Conservation (phyloP, 306 rosid genomes). For the Malus sieversii region DNA sequence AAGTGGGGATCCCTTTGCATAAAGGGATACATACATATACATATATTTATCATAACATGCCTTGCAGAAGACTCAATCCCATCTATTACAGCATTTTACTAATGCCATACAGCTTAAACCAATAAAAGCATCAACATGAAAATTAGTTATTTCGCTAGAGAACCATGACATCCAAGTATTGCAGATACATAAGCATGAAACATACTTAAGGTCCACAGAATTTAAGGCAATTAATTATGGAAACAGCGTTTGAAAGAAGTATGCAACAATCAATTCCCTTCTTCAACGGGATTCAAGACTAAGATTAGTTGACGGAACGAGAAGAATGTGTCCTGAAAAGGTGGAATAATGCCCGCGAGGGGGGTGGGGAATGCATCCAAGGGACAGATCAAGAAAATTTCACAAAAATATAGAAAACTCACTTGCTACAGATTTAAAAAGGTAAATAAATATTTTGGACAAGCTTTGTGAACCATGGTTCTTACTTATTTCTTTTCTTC, state of each 20-base stretch:
- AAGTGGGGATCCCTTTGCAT: too few species aligned
- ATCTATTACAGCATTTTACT: not conserved
- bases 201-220: not conserved
- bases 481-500: not conserved
- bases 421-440: not conserved
- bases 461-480: not conserved
- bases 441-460: not conserved
- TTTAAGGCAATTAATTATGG: not conserved
- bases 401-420: not conserved
- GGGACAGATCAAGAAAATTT: not conserved
- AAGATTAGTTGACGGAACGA: too few species aligned
- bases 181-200: not conserved
- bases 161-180: not conserved
- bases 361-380: not conserved
- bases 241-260: not conserved
- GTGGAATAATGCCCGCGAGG: not conserved
- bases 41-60: not conserved
- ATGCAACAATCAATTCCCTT: not conserved
- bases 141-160: not conserved
- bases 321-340: not conserved
- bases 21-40: too few species aligned
- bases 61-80: not conserved
- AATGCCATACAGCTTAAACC: not conserved
- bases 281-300: too few species aligned
- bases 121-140: not conserved